Conservation (phyloP, 768 basidiomycete species). For the Trametopsis cervina region DNA sequence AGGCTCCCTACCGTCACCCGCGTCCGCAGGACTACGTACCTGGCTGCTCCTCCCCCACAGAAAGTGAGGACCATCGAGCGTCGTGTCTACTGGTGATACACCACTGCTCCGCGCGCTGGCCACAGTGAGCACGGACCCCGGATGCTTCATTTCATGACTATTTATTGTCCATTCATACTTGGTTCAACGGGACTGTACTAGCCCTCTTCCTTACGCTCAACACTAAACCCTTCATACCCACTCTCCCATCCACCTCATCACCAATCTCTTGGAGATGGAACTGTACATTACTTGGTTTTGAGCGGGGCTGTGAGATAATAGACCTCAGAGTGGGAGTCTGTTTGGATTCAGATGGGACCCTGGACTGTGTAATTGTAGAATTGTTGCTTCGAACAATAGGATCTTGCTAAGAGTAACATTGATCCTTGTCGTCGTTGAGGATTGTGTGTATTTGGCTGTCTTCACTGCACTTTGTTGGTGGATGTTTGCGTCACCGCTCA, state of each 20-base stretch:
- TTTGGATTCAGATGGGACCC: neutral
- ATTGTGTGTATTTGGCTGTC: no score
- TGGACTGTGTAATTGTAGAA: neutral
- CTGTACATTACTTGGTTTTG: neutral
- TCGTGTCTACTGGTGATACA: conserved; percentile 62
- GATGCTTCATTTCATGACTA: neutral
- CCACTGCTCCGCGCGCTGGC: neutral
- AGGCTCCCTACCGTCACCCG: conserved; percentile 79
- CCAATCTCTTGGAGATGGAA: neutral
- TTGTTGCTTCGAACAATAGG: neutral
- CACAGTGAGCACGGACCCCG: no score
- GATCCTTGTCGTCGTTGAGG: no score
- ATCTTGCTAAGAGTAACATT: no score
- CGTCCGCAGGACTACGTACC: conserved; percentile 66
- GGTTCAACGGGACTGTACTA: neutral
- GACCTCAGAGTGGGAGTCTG: neutral
- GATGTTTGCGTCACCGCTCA: no score
- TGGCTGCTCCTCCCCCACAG: conserved; percentile 33
- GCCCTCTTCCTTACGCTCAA: neutral
- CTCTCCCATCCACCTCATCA: neutral
- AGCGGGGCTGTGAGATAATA: neutral
- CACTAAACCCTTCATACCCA: neutral
- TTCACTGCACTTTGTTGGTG: no score
- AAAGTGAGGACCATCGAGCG: conserved; percentile 64
- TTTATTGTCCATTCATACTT: neutral